These are phyloP conservation scores for Penstemon newberryi DNA, from an alignment of 257 asterid genomes.

Conservation along the genomic window DNA sequence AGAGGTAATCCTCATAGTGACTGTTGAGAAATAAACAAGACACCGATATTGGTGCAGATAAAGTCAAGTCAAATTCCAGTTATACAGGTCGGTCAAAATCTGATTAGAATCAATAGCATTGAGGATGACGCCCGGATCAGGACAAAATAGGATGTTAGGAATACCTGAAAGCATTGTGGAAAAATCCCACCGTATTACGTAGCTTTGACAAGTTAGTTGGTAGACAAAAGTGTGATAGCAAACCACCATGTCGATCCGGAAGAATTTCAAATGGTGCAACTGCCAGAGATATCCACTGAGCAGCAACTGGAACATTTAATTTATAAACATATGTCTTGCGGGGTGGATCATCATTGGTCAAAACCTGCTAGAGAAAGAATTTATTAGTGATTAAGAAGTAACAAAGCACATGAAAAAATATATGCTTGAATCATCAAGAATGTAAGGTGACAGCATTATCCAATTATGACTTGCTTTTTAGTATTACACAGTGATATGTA, in stretches of 20 bases:
- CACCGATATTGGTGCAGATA: conserved; percentile 22
- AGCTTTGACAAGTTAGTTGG: conserved; percentile 76
- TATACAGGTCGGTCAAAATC: conserved; percentile 24
- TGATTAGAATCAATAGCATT: conserved; percentile 22
- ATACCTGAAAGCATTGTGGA: conserved; percentile 88
- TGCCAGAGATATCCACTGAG: conserved; percentile 85
- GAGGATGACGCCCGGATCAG: conserved; percentile 20
- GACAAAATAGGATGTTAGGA: conserved; percentile 23
- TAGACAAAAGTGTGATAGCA: conserved; percentile 72
- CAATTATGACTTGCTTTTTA: not conserved
- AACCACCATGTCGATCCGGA: conserved; percentile 71
- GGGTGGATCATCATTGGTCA: conserved; percentile 87
- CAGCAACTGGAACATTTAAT: conserved; percentile 88
- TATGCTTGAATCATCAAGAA: conserved; percentile 10
- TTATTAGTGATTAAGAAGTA: not conserved
- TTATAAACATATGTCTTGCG: conserved; percentile 82
- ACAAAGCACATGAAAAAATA: not conserved
- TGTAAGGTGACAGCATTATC: not conserved
- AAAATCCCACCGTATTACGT: conserved; percentile 74
- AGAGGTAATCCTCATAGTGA: conserved; percentile 86
- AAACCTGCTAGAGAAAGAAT: conserved; percentile 48
- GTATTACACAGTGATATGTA: conserved; percentile 1
- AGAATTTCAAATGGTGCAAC: conserved; percentile 92
- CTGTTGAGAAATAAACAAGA: conserved; percentile 49
- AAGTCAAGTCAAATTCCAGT: conserved; percentile 24